These are phyloP conservation scores for Colletotrichum chrysophilum DNA, from an alignment of 2,329 filamentous ascomycete genomes.

Conservation along the genomic window DNA sequence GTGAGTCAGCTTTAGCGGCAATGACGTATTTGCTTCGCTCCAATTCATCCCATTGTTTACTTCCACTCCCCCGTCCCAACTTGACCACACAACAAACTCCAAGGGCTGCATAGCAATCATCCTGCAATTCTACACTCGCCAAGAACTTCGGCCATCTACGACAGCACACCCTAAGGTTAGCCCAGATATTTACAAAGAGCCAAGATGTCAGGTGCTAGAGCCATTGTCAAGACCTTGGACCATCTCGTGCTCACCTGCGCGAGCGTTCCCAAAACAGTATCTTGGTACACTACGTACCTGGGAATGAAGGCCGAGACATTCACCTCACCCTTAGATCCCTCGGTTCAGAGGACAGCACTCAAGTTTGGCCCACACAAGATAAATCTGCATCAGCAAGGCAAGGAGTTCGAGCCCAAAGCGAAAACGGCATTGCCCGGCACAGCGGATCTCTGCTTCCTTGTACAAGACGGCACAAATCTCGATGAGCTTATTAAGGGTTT, in stretches of 20 bases:
- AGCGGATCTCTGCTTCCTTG: constrained; percentile 65
- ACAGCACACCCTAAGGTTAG: too few species aligned
- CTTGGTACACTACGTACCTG: constrained; percentile 60
- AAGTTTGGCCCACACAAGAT: constrained; percentile 65
- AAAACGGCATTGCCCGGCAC: constrained; percentile 57
- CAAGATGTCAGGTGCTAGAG: constrained; percentile 6
- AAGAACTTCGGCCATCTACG: too few species aligned
- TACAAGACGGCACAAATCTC: constrained; percentile 49
- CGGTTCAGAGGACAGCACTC: constrained; percentile 53
- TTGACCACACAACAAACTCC: not conserved
- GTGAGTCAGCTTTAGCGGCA: not conserved
- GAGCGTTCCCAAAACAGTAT: constrained; percentile 51
- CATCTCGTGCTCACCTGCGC: constrained; percentile 66
- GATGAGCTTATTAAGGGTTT: constrained; percentile 48
- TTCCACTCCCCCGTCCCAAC: not conserved
- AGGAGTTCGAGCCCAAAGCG: constrained; percentile 67
- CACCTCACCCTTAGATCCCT: constrained; percentile 39
- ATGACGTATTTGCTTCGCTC: not conserved
- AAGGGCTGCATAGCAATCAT: not conserved
- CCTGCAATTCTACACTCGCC: not conserved
- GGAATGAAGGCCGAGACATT: constrained; percentile 64
- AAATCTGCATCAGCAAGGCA: constrained; percentile 63
- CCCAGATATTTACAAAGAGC: too few species aligned
- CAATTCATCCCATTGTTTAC: not conserved
- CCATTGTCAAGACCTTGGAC: constrained; percentile 54